These are phyloP conservation scores for Gossypium davidsonii DNA, from an alignment of 441 rosid species.

Conservation along the genomic window DNA sequence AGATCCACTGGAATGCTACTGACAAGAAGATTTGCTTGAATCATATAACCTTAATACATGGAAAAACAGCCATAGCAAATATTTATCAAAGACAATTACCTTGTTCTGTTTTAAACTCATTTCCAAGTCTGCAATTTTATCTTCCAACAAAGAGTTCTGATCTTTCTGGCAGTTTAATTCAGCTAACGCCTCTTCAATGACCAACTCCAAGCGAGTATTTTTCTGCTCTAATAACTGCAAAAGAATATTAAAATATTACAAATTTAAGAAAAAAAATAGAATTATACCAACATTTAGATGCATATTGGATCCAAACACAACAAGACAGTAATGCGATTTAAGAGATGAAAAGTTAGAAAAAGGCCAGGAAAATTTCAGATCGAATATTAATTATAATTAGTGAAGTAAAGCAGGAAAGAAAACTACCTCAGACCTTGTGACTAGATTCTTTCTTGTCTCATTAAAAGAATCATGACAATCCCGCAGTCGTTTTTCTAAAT, in stretches of 20 bases:
- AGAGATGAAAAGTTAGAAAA: background rate
- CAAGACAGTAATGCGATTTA: background rate
- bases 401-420: constrained; percentile 23
- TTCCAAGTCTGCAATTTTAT: constrained; percentile 49
- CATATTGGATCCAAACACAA: background rate
- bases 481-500: constrained; percentile 45
- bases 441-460: constrained; percentile 39
- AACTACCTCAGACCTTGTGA: constrained; percentile 77
- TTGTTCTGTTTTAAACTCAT: constrained; percentile 42
- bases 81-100: constrained; percentile 39
- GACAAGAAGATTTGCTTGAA: background rate
- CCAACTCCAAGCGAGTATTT: constrained; percentile 29
- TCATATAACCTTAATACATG: constrained; percentile 8
- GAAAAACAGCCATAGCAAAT: background rate
- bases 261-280: background rate
- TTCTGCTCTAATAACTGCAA: constrained; percentile 9
- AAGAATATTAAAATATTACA: background rate
- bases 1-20: background rate
- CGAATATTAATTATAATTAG: background rate
- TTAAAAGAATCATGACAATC: constrained; percentile 45
- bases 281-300: constrained; percentile 3
- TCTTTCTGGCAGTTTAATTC: constrained; percentile 54
- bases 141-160: constrained; percentile 42
- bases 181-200: constrained; percentile 42
- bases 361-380: background rate